Evolutionary conservation across 257 asterid species (phyloP).

Genomic region (Galeopsis tetrahit): DNA sequence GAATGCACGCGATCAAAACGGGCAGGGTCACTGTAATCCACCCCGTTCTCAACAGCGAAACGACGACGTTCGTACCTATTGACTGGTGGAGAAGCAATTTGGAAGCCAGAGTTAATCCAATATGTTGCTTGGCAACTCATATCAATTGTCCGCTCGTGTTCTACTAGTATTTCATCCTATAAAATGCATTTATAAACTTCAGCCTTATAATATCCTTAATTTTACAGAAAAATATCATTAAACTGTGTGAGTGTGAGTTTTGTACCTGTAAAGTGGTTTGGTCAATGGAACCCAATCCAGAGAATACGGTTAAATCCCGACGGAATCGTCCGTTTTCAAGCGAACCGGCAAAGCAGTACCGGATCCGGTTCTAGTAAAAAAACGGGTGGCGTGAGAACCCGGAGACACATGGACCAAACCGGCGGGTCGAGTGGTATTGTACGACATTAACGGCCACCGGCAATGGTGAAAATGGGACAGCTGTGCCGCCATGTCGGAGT

Average conservation of each 20-base stretch:
- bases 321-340: background rate
- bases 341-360: background rate
- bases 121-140: too few relatives aligned
- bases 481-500: background rate
- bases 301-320: background rate
- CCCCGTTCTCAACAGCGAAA: slow-evolving; percentile 48
- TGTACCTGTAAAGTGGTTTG: background rate
- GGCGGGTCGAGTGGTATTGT: background rate
- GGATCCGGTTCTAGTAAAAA: background rate
- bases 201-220: too few relatives aligned
- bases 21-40: slow-evolving; percentile 69
- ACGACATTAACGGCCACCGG: background rate
- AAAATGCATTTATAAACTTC: too few relatives aligned
- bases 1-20: slow-evolving; percentile 52
- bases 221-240: too few relatives aligned
- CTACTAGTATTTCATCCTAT: too few relatives aligned
- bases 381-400: background rate
- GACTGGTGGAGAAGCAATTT: background rate
- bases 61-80: slow-evolving; percentile 32
- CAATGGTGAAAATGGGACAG: background rate
- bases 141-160: too few relatives aligned
- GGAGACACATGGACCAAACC: background rate
- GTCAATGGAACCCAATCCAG: background rate
- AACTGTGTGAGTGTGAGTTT: too few relatives aligned
- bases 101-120: background rate